These are phyloP conservation scores for Colletotrichum costaricense DNA, from an alignment of 2,329 filamentous ascomycete genomes.

Conservation along the genomic window DNA sequence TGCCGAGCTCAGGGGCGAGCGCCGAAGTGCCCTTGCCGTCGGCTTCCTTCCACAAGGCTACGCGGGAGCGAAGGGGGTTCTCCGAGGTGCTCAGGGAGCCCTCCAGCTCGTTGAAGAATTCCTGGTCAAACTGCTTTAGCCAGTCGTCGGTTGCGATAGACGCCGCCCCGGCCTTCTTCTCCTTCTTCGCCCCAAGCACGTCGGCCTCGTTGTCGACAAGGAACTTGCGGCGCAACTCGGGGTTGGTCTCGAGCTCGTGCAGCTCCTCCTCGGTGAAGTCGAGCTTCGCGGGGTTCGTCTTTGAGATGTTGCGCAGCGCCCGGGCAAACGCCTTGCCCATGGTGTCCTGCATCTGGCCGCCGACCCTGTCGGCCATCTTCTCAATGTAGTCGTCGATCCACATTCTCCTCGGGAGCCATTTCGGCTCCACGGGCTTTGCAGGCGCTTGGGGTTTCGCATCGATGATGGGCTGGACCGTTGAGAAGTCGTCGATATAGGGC, in stretches of 20 bases:
- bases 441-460: slow-evolving; percentile 72
- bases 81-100: slow-evolving; percentile 40
- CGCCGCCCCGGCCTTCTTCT: slow-evolving; percentile 4
- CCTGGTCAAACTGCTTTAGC: slow-evolving; percentile 38
- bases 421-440: slow-evolving; percentile 60
- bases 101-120: slow-evolving; percentile 41
- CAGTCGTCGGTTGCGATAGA: slow-evolving; percentile 4
- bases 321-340: slow-evolving; percentile 54
- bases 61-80: slow-evolving; percentile 42
- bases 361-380: slow-evolving; percentile 56
- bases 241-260: slow-evolving; percentile 52
- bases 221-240: slow-evolving; percentile 52
- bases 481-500: slow-evolving; percentile 86
- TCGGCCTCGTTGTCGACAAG: slow-evolving; percentile 42
- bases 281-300: slow-evolving; percentile 54
- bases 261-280: slow-evolving; percentile 68
- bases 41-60: slow-evolving; percentile 47
- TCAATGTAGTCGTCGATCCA: slow-evolving; percentile 67
- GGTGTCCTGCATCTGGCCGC: slow-evolving; percentile 55
- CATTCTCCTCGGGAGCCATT: slow-evolving; percentile 72
- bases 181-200: slow-evolving; percentile 3
- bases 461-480: slow-evolving; percentile 79
- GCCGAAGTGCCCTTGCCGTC: slow-evolving; percentile 53
- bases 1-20: slow-evolving; percentile 61
- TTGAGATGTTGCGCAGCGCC: slow-evolving; percentile 55